Base-by-base conservation (phyloP, 306 rosid genomes). In the Vigna unguiculata region DNA sequence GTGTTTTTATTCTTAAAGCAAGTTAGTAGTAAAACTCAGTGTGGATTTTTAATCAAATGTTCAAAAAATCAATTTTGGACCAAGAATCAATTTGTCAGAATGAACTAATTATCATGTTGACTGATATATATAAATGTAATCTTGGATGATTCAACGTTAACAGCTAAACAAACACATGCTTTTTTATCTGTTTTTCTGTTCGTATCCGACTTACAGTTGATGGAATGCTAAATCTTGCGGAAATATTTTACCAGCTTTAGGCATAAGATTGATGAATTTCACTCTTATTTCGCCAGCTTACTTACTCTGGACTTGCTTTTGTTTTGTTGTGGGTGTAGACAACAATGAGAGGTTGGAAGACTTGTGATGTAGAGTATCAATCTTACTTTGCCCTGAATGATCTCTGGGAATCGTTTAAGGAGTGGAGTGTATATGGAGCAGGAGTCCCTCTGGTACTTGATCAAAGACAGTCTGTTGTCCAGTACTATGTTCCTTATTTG, bases 401-500 rank as follows among this genome's bases (percentile, higher is more conserved):
- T 86, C 95, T 91, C 58, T 91, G 97, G 96, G 97, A 94, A 72
- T 87, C 98, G 10, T 90, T 91, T 55, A 86, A 83, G 90, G 98
- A 94, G 83, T 89, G 96, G 97, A 94, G 97, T 80, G 94, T 85
- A 11, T 94, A 94, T 72, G 98, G 97, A 57, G 93, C 90, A n/a
- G 98, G 96, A 81, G 97, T 94, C 5, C 98, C 96, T 57, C 82
- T 90, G 79, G 45, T 91, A 52, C 97, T 91, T 60, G 86, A 86
- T 77, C 86, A 86, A 79, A 75, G 85, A 71, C 90, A 89, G 49
- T 89, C 97, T 74, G 96, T 91, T 55, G 72, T 91, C 8, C 98
- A 94, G 64, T 91, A 94, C 53, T 91, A 91, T 79, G 98, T 94
- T 81, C 98, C 98, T 16, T 94, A 87, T 83, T 80, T 94, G 78